Conservation (phyloP, 2,329 filamentous ascomycete genomes). For the Myriosclerotinia curreyana region DNA sequence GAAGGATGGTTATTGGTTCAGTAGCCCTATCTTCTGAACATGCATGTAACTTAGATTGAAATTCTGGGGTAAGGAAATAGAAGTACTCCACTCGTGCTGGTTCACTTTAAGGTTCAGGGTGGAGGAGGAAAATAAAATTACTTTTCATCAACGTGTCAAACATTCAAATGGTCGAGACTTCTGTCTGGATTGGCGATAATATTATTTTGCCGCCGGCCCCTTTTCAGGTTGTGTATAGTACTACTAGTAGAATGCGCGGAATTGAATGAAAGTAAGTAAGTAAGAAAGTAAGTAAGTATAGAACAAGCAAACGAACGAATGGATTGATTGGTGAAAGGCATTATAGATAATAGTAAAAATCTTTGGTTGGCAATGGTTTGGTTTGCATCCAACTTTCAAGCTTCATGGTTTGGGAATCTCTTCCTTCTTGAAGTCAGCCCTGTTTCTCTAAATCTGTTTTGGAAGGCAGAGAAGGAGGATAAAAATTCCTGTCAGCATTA, state of each 20-base stretch:
- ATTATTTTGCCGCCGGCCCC: slow-evolving; percentile 1
- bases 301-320: background rate
- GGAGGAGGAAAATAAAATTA: slow-evolving; percentile 1
- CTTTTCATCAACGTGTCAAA: slow-evolving; percentile 9
- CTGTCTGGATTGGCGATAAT: background rate
- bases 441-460: background rate
- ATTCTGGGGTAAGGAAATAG: slow-evolving; percentile 8
- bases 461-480: background rate
- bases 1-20: background rate
- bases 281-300: too few species aligned
- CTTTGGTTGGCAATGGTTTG: background rate
- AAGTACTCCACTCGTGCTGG: background rate
- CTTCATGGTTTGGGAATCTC: background rate
- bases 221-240: background rate
- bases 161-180: slow-evolving; percentile 11
- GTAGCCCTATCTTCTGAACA: background rate
- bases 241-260: background rate
- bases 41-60: too few species aligned
- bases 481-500: background rate
- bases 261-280: background rate
- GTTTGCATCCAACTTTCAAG: background rate
- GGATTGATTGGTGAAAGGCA: background rate
- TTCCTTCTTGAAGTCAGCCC: background rate
- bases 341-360: background rate
- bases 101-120: background rate